Percentiles rank a stretch among this genome's conserved stretches.
Conservation (phyloP, 225 moss, liverwort and hornwort species). For the Pseudoscleropodium purum region DNA sequence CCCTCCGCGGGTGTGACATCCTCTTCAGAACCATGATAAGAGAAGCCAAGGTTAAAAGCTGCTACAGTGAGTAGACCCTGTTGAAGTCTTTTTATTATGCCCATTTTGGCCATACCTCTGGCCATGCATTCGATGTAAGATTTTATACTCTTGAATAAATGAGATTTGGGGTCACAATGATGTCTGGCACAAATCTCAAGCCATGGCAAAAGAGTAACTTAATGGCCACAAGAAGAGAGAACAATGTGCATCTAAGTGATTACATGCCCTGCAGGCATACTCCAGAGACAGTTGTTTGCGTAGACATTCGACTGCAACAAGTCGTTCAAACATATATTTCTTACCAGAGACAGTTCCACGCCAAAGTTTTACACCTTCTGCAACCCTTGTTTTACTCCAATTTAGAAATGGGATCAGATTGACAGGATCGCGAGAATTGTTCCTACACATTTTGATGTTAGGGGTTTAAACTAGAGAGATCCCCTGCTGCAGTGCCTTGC, state of each 20-base stretch:
- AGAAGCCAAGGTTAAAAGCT: background rate
- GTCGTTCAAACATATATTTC: background rate
- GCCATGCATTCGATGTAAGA: background rate
- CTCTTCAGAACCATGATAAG: background rate
- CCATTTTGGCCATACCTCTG: background rate
- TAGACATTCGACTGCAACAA: background rate
- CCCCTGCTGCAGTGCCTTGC: constrained; percentile 5
- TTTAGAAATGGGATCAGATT: background rate
- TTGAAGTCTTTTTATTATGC: background rate
- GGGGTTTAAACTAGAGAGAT: background rate
- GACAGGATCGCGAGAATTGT: background rate
- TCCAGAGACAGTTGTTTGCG: background rate
- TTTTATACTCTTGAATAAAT: background rate
- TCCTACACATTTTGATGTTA: background rate
- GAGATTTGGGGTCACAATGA: background rate
- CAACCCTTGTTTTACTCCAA: constrained; percentile 18
- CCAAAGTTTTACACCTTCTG: background rate
- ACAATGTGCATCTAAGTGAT: background rate
- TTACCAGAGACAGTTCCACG: background rate
- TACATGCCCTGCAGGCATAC: background rate
- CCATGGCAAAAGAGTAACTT: background rate
- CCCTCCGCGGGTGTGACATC: background rate
- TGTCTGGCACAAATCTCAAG: background rate
- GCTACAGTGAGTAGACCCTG: background rate
- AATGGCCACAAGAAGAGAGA: background rate